Evolutionary conservation across 306 rosid species (phyloP).

Genomic region (Crotalaria pallida): DNA sequence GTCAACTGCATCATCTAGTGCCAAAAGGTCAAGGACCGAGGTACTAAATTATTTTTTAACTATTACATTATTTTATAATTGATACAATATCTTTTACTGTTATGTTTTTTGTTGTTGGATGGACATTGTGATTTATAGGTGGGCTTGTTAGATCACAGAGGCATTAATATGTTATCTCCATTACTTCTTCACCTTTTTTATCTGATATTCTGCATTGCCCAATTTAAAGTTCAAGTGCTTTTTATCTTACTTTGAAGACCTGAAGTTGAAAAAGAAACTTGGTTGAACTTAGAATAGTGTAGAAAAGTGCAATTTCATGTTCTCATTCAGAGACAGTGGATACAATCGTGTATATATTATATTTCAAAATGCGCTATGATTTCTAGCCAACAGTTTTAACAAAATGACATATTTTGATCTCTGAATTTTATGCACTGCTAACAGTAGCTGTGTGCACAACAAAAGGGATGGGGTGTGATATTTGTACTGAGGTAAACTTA

Average conservation of each 20-base stretch:
- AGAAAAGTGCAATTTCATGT: neutral
- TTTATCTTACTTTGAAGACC: neutral
- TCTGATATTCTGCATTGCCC: neutral
- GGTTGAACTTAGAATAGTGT: neutral
- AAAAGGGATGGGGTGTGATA: neutral
- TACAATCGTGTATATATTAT: neutral
- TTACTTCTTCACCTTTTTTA: neutral
- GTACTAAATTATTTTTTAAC: constrained; percentile 34
- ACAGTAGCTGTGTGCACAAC: neutral
- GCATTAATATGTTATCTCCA: neutral
- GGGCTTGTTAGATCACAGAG: neutral
- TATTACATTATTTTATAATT: constrained; percentile 1
- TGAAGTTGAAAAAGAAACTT: neutral
- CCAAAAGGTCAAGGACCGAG: constrained; percentile 68
- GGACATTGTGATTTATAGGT: neutral
- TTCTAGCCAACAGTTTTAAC: neutral
- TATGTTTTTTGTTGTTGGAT: constrained; percentile 1
- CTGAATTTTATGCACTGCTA: neutral
- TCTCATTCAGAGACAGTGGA: neutral
- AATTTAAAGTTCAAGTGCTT: neutral
- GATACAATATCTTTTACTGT: neutral
- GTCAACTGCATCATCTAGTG: constrained; percentile 67
- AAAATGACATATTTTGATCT: neutral
- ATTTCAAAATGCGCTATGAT: neutral
- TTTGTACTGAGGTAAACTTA: neutral